Base-by-base conservation (phyloP, 1,139 yeast species). In the Saccharomycopsis hybrid region DNA sequence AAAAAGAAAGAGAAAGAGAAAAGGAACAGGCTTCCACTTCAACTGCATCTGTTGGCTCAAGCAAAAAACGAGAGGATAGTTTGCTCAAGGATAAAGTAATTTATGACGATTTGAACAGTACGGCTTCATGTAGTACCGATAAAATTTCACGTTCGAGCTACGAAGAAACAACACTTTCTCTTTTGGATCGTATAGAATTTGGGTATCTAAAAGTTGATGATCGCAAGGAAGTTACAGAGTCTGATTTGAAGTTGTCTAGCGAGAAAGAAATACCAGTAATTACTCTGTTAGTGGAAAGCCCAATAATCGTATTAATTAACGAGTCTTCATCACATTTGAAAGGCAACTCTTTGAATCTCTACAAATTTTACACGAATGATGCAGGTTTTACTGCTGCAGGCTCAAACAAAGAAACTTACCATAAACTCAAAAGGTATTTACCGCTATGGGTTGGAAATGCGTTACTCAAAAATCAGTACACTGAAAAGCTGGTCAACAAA, bases 401-500 rank as follows among this genome's bases (percentile, higher is more conserved):
- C 24, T 18, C 27, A 13, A 64, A 62, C 54, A 56, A 57, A 43
- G 56, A 63, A 2, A 55, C 59, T 4, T 65, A 65, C 30, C 52
- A 60, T 8, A 55, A 62, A 38, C 66, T 88, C 41, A 77, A 85
- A 55, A 60, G 62, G 9, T 70, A 74, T 25, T 63, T 88, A 30
- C 97, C 98, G 0, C 75, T 73, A 45, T 92, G 97, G 97, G 73
- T 86, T 11, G 90, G 89, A 0, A 74, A 78, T 46, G 80, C 85
- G 1, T 64, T 90, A 1, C 68, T 89, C 25, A 74, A 76, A 55
- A 83, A 85, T 60, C 74, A 72, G 55, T 75, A 74, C 56, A 80
- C 81, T 0, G 60, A 65, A 4, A 80, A 79, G 60, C 85, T 80
- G 37, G 72, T 77, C 13, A 80, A 85, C 32, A 86, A 84, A 62